Evolutionary conservation across 2,329 filamentous ascomycete genomes (phyloP), one percentile per base, ranked within the genome.

Genomic region (Aspergillus glaucus): DNA sequence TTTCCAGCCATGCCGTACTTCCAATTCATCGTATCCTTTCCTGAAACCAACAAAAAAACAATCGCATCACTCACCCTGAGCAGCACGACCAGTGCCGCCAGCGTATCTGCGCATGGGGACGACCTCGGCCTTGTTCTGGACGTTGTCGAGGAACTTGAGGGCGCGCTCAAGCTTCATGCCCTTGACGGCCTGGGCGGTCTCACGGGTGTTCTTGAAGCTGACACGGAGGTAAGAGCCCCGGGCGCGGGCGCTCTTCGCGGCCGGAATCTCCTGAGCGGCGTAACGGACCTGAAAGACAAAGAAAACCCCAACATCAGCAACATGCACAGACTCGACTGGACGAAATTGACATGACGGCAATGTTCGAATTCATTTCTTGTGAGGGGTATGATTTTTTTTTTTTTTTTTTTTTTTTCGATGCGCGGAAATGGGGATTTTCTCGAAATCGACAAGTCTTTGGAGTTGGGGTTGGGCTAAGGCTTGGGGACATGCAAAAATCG

Each of bases 181-280:
- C 79, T 93, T 97, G 85, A 98, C 95, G 70, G 91, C 91, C 82
- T 97, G 93, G 61, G 94, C 93, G 64, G 92, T 96, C 83, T 98
- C 94, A 73, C 93, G 90, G 75, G 93, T 98, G 86, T 98, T 98
- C 87, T 98, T 98, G 88, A 96, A 98, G 67, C 88, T 95, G 68
- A 97, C 92, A 75, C 93, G 90, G 69, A 98, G 88, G 84, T 97
- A 98, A 75, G 91, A 90, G 78, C 94, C 93, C 79, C 93, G 91
- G 73, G 92, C 87, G 81, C 92, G 89, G 77, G 93, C 93, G 79
- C 88, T 95, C 84, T 95, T 96, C 67, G 85, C 82, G 76, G 85
- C 79, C 69, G 86, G 80, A 74, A 94, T 92, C 75, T 90, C 82
- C 72, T 85, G 88, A 74, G 87, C 87, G 78, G 89, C 89, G 90